Conservation (phyloP, 106 monocot species). For the Allium fistulosum region DNA sequence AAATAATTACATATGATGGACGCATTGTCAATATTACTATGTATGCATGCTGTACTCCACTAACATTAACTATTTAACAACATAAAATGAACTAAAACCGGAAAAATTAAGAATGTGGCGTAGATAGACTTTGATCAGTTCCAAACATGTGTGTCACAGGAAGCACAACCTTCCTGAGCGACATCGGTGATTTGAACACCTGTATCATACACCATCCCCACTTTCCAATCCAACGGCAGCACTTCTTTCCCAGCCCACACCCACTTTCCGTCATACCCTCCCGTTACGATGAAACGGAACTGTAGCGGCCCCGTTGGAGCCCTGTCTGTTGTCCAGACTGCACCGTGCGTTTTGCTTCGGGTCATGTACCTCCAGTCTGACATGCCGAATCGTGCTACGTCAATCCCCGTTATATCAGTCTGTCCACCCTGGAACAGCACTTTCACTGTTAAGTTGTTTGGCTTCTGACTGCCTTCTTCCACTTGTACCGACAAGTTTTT, state of each 20-base stretch:
- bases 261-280: constrained; percentile 85
- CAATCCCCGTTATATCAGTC: constrained; percentile 66
- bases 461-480: constrained; percentile 55
- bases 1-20: too few relatives aligned
- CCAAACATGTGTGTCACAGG: constrained; percentile 40
- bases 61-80: too few relatives aligned
- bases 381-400: constrained; percentile 38
- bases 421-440: constrained; percentile 84
- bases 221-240: constrained; percentile 58
- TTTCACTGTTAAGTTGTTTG: constrained; percentile 45
- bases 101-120: too few relatives aligned
- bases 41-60: too few relatives aligned
- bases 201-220: constrained; percentile 57
- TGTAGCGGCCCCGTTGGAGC: constrained; percentile 72
- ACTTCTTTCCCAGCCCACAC: constrained; percentile 59
- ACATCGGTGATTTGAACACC: constrained; percentile 72
- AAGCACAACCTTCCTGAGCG: constrained; percentile 67
- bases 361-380: constrained; percentile 61
- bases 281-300: constrained; percentile 68
- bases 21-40: too few relatives aligned
- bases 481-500: constrained; percentile 64
- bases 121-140: neutral
- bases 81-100: too few relatives aligned
- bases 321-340: constrained; percentile 52
- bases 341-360: constrained; percentile 29